Base-by-base conservation (phyloP, 345 rosid genomes). In the Syzygium oleosum region DNA sequence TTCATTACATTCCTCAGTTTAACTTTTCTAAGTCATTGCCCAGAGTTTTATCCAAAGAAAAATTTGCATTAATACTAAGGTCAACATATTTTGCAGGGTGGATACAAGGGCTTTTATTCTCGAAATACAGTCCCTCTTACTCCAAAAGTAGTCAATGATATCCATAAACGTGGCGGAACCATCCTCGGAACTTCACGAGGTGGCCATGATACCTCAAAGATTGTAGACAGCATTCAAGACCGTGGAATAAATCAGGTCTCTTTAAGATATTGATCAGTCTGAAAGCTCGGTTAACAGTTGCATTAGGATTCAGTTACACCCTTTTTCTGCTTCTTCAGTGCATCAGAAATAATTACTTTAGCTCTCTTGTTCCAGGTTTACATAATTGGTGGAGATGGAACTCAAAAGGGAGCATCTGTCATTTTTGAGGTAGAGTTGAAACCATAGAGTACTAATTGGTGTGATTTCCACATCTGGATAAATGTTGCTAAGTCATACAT, bases 311-410 rank as follows among this genome's bases (percentile, higher is more conserved):
- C 80, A 73, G 65, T 59, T 80, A 27, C 16, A 78, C 38, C 46
- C 34, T 88, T 55, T 43, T 51, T 53, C 80, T 38, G 46, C 68
- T 65, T 46, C 84, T 38, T 34, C 84, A 59, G 23, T 84, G 56
- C 80, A 34, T 73, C 12, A 11, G 52, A 53, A 17, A 83, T 78
- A 68, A 7, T 19, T 23, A 51, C 86, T 73, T 77, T 25, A 38
- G 86, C 55, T 31, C 41, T 87, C 51, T 43, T 86, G 89, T 85
- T 90, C 86, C 88, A 95, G 95, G 97, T 97, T 87, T 97, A 93
- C 85, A 94, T 97, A 84, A 96, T 96, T 25, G 99, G 98, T 15
- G 99, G 98, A 78, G 98, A 97, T 90, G 98, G 98, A 88, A 97
- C 98, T 46, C 99, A 95, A 85, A 93, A 93, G 92, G 99, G 99